Base-by-base conservation (phyloP, 2,329 filamentous ascomycete genomes). In the Blastomyces silverae region DNA sequence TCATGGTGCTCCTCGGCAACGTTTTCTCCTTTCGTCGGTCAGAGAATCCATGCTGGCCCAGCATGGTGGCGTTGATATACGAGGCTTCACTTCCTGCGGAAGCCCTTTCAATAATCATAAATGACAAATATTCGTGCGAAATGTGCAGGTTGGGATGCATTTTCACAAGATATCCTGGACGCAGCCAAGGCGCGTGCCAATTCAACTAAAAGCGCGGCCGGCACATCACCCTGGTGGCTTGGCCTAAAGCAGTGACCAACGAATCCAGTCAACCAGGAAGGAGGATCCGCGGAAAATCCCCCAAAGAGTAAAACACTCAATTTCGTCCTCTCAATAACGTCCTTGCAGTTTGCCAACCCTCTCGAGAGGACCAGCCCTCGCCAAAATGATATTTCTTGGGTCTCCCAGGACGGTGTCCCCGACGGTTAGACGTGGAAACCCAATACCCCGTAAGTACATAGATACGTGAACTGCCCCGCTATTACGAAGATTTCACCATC, bases 21-120 rank as follows among this genome's bases (percentile, higher is more conserved):
- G 22, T n/a, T 52, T 48, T 11, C 22, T 52, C 22, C 8, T 25
- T 25, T 52, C 46, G n/a, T 22, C 31, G 28, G 7, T 11, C 28
- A 56, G 17, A 55, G 28, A 56, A 37, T 34, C 31, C 28, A 56
- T 37, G 48, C 22, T 28, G 48, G 22, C 13, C 28, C 2, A 37
- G 53, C 17, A 37, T 31, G 34, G 53, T 22, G 53, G 53, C 15
- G 53, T 56, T 39, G 53, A 37, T 56, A 37, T 56, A 56, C 53
- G 53, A 56, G 53, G 53, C 20, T 37, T 56, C 31, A 37, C 20
- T 37, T 37, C 25, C 46, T 50, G 46, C 46, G 8, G n/a, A 50
- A 50, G 13, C 46, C 46, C 46, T 50, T 50, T 50, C 46, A 50
- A 48, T 48, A 20, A 50, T 50, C 34, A 37, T 37, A 37, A 37